These are phyloP conservation scores for Iris pallida DNA, from an alignment of 116 monocot species.

Conservation along the genomic window DNA sequence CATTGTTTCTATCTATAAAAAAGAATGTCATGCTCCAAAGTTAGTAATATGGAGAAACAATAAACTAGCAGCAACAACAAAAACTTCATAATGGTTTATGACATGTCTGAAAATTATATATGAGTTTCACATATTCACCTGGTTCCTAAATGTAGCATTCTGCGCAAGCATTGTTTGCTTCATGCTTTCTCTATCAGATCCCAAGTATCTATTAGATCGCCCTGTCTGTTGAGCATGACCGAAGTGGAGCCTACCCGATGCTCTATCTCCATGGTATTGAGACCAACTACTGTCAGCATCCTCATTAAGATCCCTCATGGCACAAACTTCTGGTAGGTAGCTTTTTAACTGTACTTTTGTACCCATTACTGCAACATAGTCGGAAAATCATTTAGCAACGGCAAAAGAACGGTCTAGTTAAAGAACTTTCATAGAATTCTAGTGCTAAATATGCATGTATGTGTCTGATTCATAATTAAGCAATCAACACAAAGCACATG, in stretches of 20 bases:
- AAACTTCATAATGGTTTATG: neutral
- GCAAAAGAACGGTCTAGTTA: too few relatives aligned
- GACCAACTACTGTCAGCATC: conserved; percentile 37
- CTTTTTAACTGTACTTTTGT: conserved; percentile 47
- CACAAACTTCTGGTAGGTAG: conserved; percentile 34
- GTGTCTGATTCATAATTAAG: too few relatives aligned
- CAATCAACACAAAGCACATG: too few relatives aligned
- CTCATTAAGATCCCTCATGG: conserved; percentile 43
- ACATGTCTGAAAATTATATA: neutral
- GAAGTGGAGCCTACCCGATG: conserved; percentile 16
- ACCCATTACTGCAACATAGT: conserved; percentile 46
- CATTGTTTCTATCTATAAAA: too few relatives aligned
- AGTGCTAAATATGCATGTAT: too few relatives aligned
- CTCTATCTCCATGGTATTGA: conserved; percentile 36
- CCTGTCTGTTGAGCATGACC: conserved; percentile 19
- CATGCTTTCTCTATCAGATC: conserved; percentile 46
- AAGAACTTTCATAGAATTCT: too few relatives aligned
- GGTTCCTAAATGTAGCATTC: conserved; percentile 74
- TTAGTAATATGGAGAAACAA: neutral
- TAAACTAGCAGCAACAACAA: neutral
- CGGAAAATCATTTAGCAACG: neutral
- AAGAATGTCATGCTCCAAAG: neutral
- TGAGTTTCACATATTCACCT: conserved; percentile 34
- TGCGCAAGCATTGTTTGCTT: conserved; percentile 72
- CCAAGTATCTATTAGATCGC: conserved; percentile 27